Evolutionary conservation across 805 yeast species (phyloP).

Genomic region (Spathaspora gorwiae): DNA sequence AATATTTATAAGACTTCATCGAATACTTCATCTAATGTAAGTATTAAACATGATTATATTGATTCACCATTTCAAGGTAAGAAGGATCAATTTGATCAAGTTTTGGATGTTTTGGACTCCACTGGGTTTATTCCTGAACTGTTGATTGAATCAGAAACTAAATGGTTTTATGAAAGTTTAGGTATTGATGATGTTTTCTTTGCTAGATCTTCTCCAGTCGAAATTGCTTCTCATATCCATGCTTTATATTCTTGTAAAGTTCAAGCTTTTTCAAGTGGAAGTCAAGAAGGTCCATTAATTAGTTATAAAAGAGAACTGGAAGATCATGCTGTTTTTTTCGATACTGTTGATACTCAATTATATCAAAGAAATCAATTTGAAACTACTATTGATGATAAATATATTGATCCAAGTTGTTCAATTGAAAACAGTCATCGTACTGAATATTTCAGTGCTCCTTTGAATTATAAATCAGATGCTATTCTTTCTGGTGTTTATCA

Average conservation of each 20-base stretch:
- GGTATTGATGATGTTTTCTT: constrained; percentile 93
- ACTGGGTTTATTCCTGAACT: constrained; percentile 88
- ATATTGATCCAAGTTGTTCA: constrained; percentile 53
- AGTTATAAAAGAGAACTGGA: constrained; percentile 75
- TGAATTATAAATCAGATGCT: constrained; percentile 44
- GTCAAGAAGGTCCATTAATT: constrained; percentile 45
- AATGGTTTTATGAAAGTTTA: constrained; percentile 81
- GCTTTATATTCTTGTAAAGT: constrained; percentile 90
- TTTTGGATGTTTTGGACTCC: constrained; percentile 73
- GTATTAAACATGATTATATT: constrained; percentile 58
- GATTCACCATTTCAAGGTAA: constrained; percentile 75
- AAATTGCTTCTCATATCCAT: constrained; percentile 78
- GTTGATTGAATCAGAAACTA: constrained; percentile 78
- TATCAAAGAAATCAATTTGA: constrained; percentile 52
- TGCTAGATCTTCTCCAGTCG: constrained; percentile 76
- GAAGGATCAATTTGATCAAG: constrained; percentile 73
- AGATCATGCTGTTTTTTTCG: constrained; percentile 90
- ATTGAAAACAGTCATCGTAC: constrained; percentile 53
- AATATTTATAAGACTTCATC: constrained; percentile 21
- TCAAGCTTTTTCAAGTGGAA: constrained; percentile 54
- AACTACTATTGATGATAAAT: constrained; percentile 73
- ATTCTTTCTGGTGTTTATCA: constrained; percentile 35
- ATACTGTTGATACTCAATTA: constrained; percentile 44
- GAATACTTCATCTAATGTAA: constrained; percentile 26
- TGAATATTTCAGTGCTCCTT: constrained; percentile 72